Evolutionary conservation across 306 rosid genomes (phyloP).

Genomic region (Geum urbanum): DNA sequence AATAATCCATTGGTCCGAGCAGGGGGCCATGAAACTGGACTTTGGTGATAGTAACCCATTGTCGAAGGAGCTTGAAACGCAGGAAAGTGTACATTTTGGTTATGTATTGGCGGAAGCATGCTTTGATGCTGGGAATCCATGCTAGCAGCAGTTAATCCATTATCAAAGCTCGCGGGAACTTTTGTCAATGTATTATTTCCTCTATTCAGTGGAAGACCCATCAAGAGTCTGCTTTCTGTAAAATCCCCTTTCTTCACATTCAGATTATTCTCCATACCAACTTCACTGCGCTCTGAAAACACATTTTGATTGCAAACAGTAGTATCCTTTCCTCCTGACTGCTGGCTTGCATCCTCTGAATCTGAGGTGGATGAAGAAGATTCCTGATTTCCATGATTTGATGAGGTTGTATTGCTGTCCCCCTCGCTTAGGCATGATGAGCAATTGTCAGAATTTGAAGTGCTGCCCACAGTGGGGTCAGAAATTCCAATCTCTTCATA

Average conservation of each 20-base stretch:
- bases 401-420: slow-evolving; percentile 65
- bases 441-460: slow-evolving; percentile 65
- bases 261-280: slow-evolving; percentile 36
- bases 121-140: slow-evolving; percentile 63
- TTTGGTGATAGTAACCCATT: slow-evolving; percentile 79
- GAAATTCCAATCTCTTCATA: slow-evolving; percentile 44
- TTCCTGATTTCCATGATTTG: slow-evolving; percentile 72
- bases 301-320: slow-evolving; percentile 40
- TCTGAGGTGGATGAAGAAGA: slow-evolving; percentile 82
- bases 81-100: slow-evolving; percentile 65
- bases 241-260: slow-evolving; percentile 34
- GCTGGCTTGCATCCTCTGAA: slow-evolving; percentile 85
- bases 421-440: slow-evolving; percentile 89
- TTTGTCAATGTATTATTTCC: slow-evolving; percentile 31
- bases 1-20: slow-evolving; percentile 61
- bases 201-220: slow-evolving; percentile 32
- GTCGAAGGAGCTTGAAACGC: slow-evolving; percentile 68
- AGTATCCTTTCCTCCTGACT: slow-evolving; percentile 63
- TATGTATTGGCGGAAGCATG: slow-evolving; percentile 46
- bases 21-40: slow-evolving; percentile 83
- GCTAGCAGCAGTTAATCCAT: slow-evolving; percentile 45
- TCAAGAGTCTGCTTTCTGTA: slow-evolving; percentile 28
- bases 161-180: slow-evolving; percentile 39
- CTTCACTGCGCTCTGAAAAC: slow-evolving; percentile 46
- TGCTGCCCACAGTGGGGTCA: slow-evolving; percentile 42